Conservation (phyloP, 495 filamentous ascomycete genomes). For the Aspergillus sclerotioniger region DNA sequence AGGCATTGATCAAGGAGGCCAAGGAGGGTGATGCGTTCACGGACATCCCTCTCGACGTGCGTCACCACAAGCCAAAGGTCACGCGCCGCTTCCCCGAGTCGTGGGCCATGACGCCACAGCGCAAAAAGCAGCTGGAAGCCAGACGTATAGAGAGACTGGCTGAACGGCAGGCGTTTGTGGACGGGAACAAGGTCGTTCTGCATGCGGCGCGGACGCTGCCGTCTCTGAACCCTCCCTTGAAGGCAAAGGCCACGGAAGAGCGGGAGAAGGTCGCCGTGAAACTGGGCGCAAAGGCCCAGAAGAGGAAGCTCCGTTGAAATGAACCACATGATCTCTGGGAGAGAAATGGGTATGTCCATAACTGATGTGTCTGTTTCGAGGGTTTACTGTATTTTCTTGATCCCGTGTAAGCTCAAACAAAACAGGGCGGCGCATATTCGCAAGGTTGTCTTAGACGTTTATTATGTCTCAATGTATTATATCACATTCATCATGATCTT, state of each 20-base stretch:
- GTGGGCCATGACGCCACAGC: constrained; percentile 75
- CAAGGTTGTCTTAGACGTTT: constrained; percentile 1
- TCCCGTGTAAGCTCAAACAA: constrained; percentile 5
- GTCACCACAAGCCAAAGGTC: constrained; percentile 74
- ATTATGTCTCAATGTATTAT: constrained; percentile 1
- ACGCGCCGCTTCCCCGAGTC: constrained; percentile 71
- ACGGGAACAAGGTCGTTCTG: constrained; percentile 40
- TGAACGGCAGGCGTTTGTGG: constrained; percentile 28
- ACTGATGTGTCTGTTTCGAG: constrained; percentile 22
- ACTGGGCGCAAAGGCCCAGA: constrained; percentile 24
- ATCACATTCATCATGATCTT: neutral
- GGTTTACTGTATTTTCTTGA: neutral
- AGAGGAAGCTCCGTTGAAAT: constrained; percentile 26
- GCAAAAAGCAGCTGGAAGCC: constrained; percentile 61
- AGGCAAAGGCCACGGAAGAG: constrained; percentile 32
- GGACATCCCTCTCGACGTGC: constrained; percentile 86
- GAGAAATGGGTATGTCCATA: constrained; percentile 2
- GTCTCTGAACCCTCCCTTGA: constrained; percentile 35
- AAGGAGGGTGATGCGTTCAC: constrained; percentile 82
- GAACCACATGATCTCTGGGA: constrained; percentile 9
- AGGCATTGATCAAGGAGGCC: constrained; percentile 69
- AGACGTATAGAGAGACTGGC: constrained; percentile 46
- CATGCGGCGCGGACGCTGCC: constrained; percentile 34
- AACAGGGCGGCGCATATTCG: constrained; percentile 5
- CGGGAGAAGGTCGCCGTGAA: constrained; percentile 42